These are phyloP conservation scores for Suhomyces terraborum DNA, from an alignment of 1,139 yeast species.

Conservation along the genomic window DNA sequence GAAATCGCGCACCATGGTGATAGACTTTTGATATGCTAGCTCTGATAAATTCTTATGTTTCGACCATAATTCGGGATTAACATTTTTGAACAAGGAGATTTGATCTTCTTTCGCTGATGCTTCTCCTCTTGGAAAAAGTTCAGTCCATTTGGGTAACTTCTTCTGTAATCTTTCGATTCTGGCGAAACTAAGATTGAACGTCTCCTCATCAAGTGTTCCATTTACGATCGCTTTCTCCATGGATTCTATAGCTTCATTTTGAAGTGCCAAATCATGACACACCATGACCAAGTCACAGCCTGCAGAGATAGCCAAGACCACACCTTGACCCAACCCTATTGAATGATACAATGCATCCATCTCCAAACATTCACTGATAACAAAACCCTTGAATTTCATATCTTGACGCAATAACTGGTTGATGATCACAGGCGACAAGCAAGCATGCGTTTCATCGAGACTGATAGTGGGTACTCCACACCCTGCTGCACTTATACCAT, in stretches of 20 bases:
- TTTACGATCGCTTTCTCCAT: slow-evolving; percentile 54
- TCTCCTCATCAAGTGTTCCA: slow-evolving; percentile 54
- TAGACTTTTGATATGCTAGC: slow-evolving; percentile 53
- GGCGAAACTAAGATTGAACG: slow-evolving; percentile 41
- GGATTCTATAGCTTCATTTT: slow-evolving; percentile 60
- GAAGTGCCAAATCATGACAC: slow-evolving; percentile 58
- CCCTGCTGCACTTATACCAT: slow-evolving; percentile 66
- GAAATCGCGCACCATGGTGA: slow-evolving; percentile 60
- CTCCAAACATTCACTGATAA: slow-evolving; percentile 65
- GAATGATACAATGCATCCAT: slow-evolving; percentile 66
- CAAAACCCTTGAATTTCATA: slow-evolving; percentile 58
- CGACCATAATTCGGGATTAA: slow-evolving; percentile 38
- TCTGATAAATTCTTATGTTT: slow-evolving; percentile 49
- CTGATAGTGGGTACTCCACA: slow-evolving; percentile 68
- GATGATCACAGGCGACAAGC: slow-evolving; percentile 60
- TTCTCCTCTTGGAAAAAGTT: slow-evolving; percentile 44
- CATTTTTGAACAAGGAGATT: slow-evolving; percentile 28
- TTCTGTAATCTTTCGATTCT: slow-evolving; percentile 51
- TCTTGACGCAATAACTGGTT: slow-evolving; percentile 55
- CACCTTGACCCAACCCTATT: slow-evolving; percentile 69
- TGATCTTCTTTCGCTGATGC: slow-evolving; percentile 32
- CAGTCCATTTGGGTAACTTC: slow-evolving; percentile 50
- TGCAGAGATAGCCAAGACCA: slow-evolving; percentile 60
- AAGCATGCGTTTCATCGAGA: slow-evolving; percentile 65
- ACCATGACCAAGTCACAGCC: slow-evolving; percentile 70